Percentiles rank a stretch among this genome's conserved stretches.
These are phyloP conservation scores for Podospora pseudocomata DNA, from an alignment of 495 filamentous ascomycete species.

Conservation along the genomic window DNA sequence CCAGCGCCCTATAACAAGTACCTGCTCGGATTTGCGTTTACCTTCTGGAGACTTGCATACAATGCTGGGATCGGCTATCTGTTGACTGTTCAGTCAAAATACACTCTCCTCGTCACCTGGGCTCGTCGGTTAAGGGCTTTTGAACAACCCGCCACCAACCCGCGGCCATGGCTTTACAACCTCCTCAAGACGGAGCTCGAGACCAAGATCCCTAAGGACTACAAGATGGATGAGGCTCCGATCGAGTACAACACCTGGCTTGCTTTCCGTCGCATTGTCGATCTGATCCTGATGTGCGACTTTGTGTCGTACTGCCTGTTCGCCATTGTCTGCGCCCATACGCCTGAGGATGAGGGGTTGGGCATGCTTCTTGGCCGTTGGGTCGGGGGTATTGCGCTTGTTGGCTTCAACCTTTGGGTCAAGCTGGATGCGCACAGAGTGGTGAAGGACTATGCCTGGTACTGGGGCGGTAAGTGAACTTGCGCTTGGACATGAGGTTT, in stretches of 20 bases:
- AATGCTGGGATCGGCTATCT: conserved; percentile 92
- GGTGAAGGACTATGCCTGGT: conserved; percentile 99
- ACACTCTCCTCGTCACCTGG: conserved; percentile 82
- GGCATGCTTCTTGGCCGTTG: conserved; percentile 70
- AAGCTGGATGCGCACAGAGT: conserved; percentile 96
- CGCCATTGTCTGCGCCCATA: conserved; percentile 80
- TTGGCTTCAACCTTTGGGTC: conserved; percentile 97
- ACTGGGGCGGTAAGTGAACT: conserved; percentile 68
- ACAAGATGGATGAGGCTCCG: conserved; percentile 87
- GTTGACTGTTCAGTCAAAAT: conserved; percentile 82
- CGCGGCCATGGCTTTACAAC: conserved; percentile 73
- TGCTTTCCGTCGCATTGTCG: conserved; percentile 88
- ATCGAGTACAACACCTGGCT: conserved; percentile 99
- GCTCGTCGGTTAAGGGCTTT: conserved; percentile 81
- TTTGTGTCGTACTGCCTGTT: conserved; percentile 96
- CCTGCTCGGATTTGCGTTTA: conserved; percentile 72
- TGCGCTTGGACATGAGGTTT: neutral
- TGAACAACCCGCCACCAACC: conserved; percentile 74
- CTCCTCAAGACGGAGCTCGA: conserved; percentile 85
- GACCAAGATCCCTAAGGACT: conserved; percentile 89
- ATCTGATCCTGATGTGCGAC: conserved; percentile 96
- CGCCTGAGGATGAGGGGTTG: conserved; percentile 66
- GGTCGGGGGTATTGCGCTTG: conserved; percentile 72
- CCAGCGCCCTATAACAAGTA: conserved; percentile 64
- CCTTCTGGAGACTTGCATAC: conserved; percentile 90